A percentile compares a stretch with the other conserved stretches of the same genome.
phyloP scores from a whole-genome alignment of 257 asterid genomes.

The Jaltomata sinuosa region DNA sequence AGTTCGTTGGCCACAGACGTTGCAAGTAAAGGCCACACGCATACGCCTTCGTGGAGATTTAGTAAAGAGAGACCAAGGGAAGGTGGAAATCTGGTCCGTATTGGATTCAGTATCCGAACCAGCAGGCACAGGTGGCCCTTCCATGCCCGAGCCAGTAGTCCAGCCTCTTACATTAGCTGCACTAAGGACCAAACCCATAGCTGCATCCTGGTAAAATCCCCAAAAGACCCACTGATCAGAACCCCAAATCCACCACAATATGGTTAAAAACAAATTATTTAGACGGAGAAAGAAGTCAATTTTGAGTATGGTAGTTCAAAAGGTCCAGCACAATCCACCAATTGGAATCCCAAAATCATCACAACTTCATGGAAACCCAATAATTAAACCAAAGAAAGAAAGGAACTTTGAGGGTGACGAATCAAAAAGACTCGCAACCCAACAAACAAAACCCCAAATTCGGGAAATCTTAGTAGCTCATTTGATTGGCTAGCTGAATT shows the following conservation, averaged over 20 bases:
- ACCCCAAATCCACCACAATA: neutral
- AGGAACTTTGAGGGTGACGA: neutral
- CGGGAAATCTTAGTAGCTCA: too few relatives aligned
- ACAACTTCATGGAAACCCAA: neutral
- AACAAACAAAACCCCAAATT: neutral
- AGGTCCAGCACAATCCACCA: neutral
- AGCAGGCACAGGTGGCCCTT: constrained; percentile 68
- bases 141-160: constrained; percentile 97
- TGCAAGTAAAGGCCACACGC: constrained; percentile 96
- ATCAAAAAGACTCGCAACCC: neutral
- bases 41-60: constrained; percentile 89
- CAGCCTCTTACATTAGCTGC: constrained; percentile 86
- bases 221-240: neutral
- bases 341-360: neutral
- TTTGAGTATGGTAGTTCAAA: neutral
- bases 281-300: neutral
- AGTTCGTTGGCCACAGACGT: constrained; percentile 91
- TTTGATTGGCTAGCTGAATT: too few relatives aligned
- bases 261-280: neutral
- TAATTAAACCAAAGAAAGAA: neutral
- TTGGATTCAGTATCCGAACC: constrained; percentile 41
- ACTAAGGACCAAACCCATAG: constrained; percentile 84
- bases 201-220: constrained; percentile 52
- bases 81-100: constrained; percentile 51
- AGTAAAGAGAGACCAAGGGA: constrained; percentile 96